Evolutionary conservation across 164 flowering plant genomes (phyloP).

Genomic region (Annona squamosa): DNA sequence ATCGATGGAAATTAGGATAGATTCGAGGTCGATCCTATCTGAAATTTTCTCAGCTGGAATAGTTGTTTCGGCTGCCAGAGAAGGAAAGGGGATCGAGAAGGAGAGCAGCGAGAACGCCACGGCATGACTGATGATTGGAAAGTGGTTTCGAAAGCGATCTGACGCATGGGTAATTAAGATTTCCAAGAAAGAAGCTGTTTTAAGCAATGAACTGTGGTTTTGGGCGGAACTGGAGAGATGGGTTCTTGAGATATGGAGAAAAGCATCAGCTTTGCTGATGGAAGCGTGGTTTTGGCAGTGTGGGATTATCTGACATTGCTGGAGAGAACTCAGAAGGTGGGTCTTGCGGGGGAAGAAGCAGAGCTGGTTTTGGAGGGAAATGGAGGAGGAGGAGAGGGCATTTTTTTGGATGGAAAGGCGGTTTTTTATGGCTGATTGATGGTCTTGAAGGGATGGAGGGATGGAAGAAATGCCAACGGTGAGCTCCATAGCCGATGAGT

Average conservation of each 20-base stretch:
- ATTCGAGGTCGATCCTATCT: conserved; percentile 55
- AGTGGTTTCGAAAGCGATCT: conserved; percentile 7
- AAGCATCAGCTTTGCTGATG: not conserved
- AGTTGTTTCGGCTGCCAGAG: conserved; percentile 39
- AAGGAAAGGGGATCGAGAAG: conserved; percentile 30
- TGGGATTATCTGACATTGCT: too few species aligned
- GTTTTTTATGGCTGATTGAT: conserved; percentile 22
- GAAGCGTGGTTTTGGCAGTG: conserved; percentile 1
- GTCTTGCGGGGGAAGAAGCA: not conserved
- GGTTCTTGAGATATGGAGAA: not conserved
- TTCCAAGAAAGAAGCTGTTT: conserved; percentile 3
- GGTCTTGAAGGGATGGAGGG: conserved; percentile 23
- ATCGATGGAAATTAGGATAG: conserved; percentile 64
- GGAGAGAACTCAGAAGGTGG: conserved; percentile 6
- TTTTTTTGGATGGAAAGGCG: not conserved
- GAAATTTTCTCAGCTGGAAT: conserved; percentile 26
- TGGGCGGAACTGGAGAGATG: conserved; percentile 4
- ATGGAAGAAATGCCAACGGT: conserved; percentile 33
- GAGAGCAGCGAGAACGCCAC: conserved; percentile 22
- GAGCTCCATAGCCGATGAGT: conserved; percentile 38
- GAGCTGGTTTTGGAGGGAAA: conserved; percentile 1
- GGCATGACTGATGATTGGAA: conserved; percentile 6
- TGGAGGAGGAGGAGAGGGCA: not conserved
- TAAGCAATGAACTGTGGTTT: not conserved
- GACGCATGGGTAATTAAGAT: conserved; percentile 10